Percentiles rank a stretch among this genome's conserved stretches.
Evolutionary conservation across 2,329 filamentous ascomycete genomes (phyloP).

Genomic region (Arthrobotrys pseudoclavata): DNA sequence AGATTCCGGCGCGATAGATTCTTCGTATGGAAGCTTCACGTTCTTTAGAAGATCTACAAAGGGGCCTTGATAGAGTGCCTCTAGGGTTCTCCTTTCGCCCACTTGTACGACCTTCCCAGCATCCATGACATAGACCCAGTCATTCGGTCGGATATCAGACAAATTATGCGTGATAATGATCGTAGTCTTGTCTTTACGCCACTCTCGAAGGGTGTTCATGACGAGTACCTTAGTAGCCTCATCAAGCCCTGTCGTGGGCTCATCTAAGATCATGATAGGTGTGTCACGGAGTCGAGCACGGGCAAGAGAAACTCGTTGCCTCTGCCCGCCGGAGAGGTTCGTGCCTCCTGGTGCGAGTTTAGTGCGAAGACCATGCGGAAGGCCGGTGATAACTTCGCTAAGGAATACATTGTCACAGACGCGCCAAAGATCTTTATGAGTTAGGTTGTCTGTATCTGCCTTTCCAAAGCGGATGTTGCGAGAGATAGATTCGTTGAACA

Average conservation of each 20-base stretch:
- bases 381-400: constrained; percentile 74
- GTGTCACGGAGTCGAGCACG: constrained; percentile 82
- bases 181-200: constrained; percentile 85
- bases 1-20: constrained; percentile 6
- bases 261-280: constrained; percentile 86
- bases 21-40: constrained; percentile 26
- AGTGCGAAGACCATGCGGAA: constrained; percentile 81
- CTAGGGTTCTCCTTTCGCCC: constrained; percentile 74
- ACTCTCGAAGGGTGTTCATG: constrained; percentile 80
- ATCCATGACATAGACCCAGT: constrained; percentile 86
- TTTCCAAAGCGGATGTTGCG: constrained; percentile 83
- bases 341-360: constrained; percentile 77
- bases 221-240: constrained; percentile 76
- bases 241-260: constrained; percentile 88
- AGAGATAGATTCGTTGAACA: constrained; percentile 85
- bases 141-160: constrained; percentile 77
- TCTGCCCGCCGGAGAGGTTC: constrained; percentile 85
- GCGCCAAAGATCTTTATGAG: constrained; percentile 71
- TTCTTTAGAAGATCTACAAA: constrained; percentile 68
- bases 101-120: constrained; percentile 77
- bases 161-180: constrained; percentile 95
- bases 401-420: constrained; percentile 79
- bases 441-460: constrained; percentile 69
- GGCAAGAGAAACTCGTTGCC: constrained; percentile 83
- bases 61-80: constrained; percentile 67